Evolutionary conservation across 1,139 yeast species (phyloP).

Genomic region (Hemisphaericaspora xylanilytica): DNA sequence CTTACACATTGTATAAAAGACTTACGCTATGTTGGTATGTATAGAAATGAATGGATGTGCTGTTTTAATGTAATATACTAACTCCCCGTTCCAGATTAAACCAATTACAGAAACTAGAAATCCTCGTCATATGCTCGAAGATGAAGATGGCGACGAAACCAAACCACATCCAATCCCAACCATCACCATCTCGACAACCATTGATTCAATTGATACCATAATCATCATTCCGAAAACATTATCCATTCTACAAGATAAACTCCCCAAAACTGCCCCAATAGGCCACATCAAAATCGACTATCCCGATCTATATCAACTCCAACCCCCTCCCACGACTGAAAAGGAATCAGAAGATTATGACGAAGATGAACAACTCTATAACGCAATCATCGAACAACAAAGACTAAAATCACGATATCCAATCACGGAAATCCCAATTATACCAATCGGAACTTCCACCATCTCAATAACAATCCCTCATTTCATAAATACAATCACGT

Average conservation of each 20-base stretch:
- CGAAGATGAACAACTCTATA: slow-evolving; percentile 56
- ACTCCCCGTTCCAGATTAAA: slow-evolving; percentile 54
- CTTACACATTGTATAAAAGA: neutral
- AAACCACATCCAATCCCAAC: slow-evolving; percentile 18
- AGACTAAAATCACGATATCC: slow-evolving; percentile 24
- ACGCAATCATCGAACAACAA: slow-evolving; percentile 26
- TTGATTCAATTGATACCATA: slow-evolving; percentile 15
- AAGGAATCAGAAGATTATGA: slow-evolving; percentile 40
- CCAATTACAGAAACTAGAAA: slow-evolving; percentile 52
- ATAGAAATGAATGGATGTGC: too few species aligned
- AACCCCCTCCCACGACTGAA: slow-evolving; percentile 3
- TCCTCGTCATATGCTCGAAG: slow-evolving; percentile 56
- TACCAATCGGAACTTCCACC: slow-evolving; percentile 6
- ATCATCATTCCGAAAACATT: slow-evolving; percentile 31
- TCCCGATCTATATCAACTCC: slow-evolving; percentile 15
- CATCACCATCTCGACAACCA: slow-evolving; percentile 13
- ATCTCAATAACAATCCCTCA: slow-evolving; percentile 32
- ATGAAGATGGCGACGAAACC: slow-evolving; percentile 30
- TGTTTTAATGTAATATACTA: too few species aligned
- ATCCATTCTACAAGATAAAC: slow-evolving; percentile 22
- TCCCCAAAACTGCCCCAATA: slow-evolving; percentile 16
- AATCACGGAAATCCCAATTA: slow-evolving; percentile 25
- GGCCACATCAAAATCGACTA: slow-evolving; percentile 28
- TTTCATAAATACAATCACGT: slow-evolving; percentile 28
- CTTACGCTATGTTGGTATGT: slow-evolving; percentile 10